Evolutionary conservation across 1,139 yeast species (phyloP).

Genomic region (Zygosaccharomyces sapae): DNA sequence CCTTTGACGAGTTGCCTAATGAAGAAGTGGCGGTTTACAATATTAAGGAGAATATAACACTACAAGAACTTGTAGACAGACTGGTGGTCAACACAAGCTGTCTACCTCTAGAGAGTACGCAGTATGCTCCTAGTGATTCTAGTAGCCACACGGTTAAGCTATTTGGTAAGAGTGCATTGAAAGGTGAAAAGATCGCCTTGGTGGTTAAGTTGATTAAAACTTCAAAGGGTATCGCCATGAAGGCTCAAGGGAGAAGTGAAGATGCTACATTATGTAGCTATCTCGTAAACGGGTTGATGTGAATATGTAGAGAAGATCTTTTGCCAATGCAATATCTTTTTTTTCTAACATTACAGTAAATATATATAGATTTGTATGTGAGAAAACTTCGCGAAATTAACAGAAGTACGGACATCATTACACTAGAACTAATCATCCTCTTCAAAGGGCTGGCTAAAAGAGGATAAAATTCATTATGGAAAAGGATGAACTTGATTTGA

Average conservation of each 20-base stretch:
- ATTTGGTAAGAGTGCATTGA: slow-evolving; percentile 68
- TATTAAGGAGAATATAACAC: slow-evolving; percentile 42
- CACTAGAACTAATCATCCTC: neutral
- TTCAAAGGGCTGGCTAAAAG: neutral
- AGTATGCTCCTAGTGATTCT: slow-evolving; percentile 57
- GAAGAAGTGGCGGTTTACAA: slow-evolving; percentile 62
- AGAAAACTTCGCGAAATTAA: slow-evolving; percentile 2
- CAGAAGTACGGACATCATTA: neutral
- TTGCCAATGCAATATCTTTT: slow-evolving; percentile 2
- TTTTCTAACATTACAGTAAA: neutral
- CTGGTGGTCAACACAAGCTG: slow-evolving; percentile 51
- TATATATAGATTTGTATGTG: slow-evolving; percentile 4
- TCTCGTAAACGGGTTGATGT: slow-evolving; percentile 44
- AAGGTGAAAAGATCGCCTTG: slow-evolving; percentile 68
- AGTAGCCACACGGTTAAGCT: slow-evolving; percentile 69
- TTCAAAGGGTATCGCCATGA: slow-evolving; percentile 73
- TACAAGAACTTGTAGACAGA: slow-evolving; percentile 49
- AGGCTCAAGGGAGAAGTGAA: slow-evolving; percentile 68
- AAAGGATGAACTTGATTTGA: slow-evolving; percentile 23
- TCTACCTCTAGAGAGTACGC: slow-evolving; percentile 75
- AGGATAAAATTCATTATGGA: slow-evolving; percentile 15
- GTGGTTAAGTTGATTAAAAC: slow-evolving; percentile 70
- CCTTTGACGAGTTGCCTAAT: slow-evolving; percentile 67
- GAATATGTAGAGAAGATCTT: slow-evolving; percentile 7
- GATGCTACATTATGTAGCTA: slow-evolving; percentile 46